phyloP scores from a whole-genome alignment of 257 asterid genomes.

The Solanum chiquidenum region DNA sequence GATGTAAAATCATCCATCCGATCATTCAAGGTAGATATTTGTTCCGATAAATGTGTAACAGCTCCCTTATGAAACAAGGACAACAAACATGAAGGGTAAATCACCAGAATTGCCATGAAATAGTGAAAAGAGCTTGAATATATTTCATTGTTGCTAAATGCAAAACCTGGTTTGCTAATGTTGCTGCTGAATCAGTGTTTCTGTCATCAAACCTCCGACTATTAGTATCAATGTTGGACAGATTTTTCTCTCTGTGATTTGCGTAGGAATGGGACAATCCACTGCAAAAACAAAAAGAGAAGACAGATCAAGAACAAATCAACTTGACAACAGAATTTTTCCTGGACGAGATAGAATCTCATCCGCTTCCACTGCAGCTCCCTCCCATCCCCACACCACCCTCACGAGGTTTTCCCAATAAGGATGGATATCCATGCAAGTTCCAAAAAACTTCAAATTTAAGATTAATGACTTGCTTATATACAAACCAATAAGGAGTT shows the following conservation, averaged over 20 bases:
- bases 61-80: conserved; percentile 37
- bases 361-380: not conserved
- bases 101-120: not conserved
- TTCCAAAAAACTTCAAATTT: not conserved
- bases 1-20: conserved; percentile 88
- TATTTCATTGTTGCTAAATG: not conserved
- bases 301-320: not conserved
- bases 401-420: not conserved
- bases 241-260: conserved; percentile 47
- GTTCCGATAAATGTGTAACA: conserved; percentile 70
- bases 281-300: conserved; percentile 24
- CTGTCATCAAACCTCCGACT: conserved; percentile 43
- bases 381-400: not conserved
- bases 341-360: not conserved
- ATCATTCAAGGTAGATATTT: conserved; percentile 67
- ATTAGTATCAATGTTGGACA: conserved; percentile 24
- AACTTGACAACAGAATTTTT: not conserved
- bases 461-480: not conserved
- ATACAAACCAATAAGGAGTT: not conserved
- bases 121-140: not conserved
- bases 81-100: not conserved
- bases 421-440: not conserved
- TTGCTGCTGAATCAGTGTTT: conserved; percentile 32
- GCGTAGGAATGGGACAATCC: conserved; percentile 86
- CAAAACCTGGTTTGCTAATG: conserved; percentile 42